These are phyloP conservation scores for Bipolaris bicolor DNA, from an alignment of 2,329 filamentous ascomycete species.

Conservation along the genomic window DNA sequence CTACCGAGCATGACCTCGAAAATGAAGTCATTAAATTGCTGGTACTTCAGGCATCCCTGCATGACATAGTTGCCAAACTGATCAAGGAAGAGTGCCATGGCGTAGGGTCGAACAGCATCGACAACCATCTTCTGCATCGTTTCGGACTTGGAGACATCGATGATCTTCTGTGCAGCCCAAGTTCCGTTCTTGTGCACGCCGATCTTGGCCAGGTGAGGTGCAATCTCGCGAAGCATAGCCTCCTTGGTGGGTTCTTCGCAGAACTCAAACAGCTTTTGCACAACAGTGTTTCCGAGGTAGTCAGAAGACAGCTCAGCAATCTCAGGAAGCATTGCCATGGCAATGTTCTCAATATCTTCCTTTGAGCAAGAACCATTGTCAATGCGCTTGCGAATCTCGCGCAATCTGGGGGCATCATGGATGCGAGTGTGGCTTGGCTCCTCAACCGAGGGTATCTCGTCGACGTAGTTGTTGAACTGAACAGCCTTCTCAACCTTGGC, in stretches of 20 bases:
- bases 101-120: conserved; percentile 82
- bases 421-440: conserved; percentile 88
- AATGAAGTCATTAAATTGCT: conserved; percentile 92
- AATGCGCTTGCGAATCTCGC: conserved; percentile 96
- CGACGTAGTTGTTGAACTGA: conserved; percentile 71
- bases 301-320: conserved; percentile 94
- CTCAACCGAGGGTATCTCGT: conserved; percentile 86
- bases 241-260: conserved; percentile 91
- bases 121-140: conserved; percentile 84
- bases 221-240: conserved; percentile 86
- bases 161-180: conserved; percentile 99
- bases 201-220: conserved; percentile 92
- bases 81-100: conserved; percentile 89
- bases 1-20: conserved; percentile 95
- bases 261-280: conserved; percentile 97
- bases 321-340: conserved; percentile 92
- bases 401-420: conserved; percentile 90
- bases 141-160: conserved; percentile 88
- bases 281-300: conserved; percentile 98
- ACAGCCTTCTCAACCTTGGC: conserved; percentile 78
- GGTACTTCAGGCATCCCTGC: conserved; percentile 92
- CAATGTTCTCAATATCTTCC: conserved; percentile 89
- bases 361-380: conserved; percentile 90
- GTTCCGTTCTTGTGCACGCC: conserved; percentile 99
- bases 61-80: conserved; percentile 99